A percentile compares a stretch with the other conserved stretches of the same genome.
phyloP scores from a whole-genome alignment of 169 alveolate species.

The Plasmodium blacklocki region DNA sequence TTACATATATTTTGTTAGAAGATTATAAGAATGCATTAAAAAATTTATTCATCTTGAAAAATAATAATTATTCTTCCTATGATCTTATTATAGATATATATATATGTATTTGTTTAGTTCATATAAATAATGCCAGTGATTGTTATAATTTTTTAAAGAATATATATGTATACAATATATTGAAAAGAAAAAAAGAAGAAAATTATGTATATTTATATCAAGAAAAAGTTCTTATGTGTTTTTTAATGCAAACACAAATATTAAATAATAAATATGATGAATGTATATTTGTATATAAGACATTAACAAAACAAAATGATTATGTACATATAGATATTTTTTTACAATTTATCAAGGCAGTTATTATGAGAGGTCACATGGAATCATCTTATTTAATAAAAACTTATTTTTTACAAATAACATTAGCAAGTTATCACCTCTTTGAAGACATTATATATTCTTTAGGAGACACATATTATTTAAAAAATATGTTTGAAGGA shows the following conservation, averaged over 20 bases:
- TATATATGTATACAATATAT: slow-evolving; percentile 8
- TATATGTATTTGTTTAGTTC: slow-evolving; percentile 15
- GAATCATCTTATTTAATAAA: slow-evolving; percentile 13
- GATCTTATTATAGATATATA: slow-evolving; percentile 42
- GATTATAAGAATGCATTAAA: slow-evolving; percentile 66
- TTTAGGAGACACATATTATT: slow-evolving; percentile 51
- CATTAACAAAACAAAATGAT: slow-evolving; percentile 1
- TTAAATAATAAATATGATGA: slow-evolving; percentile 67
- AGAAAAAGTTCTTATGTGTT: slow-evolving; percentile 39
- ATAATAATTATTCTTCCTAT: not conserved
- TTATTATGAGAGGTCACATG: slow-evolving; percentile 12
- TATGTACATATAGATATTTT: slow-evolving; percentile 44
- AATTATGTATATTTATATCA: not conserved
- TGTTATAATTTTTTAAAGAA: slow-evolving; percentile 55
- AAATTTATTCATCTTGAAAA: slow-evolving; percentile 12
- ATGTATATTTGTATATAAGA: slow-evolving; percentile 36
- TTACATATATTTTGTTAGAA: slow-evolving; percentile 61
- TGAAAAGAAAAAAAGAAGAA: not conserved
- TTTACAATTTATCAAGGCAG: slow-evolving; percentile 34
- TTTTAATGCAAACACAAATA: slow-evolving; percentile 70
- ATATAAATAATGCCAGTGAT: slow-evolving; percentile 22
- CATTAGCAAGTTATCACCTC: not conserved
- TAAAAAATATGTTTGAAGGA: slow-evolving; percentile 10
- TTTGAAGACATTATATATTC: slow-evolving; percentile 46
- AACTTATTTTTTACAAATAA: slow-evolving; percentile 6